Conservation (phyloP, 805 yeast genomes). For the Candida caryicola region DNA sequence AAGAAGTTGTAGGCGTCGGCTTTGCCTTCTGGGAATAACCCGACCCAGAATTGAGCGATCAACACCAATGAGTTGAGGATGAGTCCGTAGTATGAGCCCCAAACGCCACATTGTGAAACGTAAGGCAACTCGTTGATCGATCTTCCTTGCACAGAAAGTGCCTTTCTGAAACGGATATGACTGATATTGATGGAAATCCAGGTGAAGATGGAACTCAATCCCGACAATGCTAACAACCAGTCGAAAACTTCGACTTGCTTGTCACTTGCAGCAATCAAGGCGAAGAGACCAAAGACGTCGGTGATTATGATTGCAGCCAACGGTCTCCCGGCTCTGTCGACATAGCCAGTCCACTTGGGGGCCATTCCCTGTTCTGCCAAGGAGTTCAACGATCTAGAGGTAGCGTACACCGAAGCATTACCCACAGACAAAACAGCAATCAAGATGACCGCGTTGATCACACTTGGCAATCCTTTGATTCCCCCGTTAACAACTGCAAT, state of each 20-base stretch:
- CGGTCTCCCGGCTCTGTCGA: conserved; percentile 68
- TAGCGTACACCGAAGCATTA: conserved; percentile 64
- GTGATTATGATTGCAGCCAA: conserved; percentile 51
- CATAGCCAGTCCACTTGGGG: conserved; percentile 55
- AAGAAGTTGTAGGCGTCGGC: conserved; percentile 33
- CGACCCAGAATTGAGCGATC: conserved; percentile 65
- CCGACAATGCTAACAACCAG: conserved; percentile 66
- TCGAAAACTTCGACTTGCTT: conserved; percentile 55
- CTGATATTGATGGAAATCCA: conserved; percentile 61
- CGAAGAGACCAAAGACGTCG: conserved; percentile 55
- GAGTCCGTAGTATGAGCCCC: conserved; percentile 53
- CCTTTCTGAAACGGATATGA: conserved; percentile 60
- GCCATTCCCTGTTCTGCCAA: conserved; percentile 63
- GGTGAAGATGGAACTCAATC: conserved; percentile 58
- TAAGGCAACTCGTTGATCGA: conserved; percentile 47
- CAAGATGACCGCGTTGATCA: conserved; percentile 65
- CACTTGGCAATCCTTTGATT: conserved; percentile 58
- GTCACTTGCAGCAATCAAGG: conserved; percentile 54
- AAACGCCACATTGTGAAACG: conserved; percentile 48
- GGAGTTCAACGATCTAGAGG: conserved; percentile 63
- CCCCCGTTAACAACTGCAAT: conserved; percentile 66
- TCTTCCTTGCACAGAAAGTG: conserved; percentile 53
- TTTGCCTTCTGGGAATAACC: conserved; percentile 55
- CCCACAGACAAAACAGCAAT: conserved; percentile 70
- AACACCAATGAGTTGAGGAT: conserved; percentile 48